Evolutionary conservation across 2,329 filamentous ascomycete species (phyloP), one percentile per base, ranked within the genome.

Genomic region (Escovopsis sp.): DNA sequence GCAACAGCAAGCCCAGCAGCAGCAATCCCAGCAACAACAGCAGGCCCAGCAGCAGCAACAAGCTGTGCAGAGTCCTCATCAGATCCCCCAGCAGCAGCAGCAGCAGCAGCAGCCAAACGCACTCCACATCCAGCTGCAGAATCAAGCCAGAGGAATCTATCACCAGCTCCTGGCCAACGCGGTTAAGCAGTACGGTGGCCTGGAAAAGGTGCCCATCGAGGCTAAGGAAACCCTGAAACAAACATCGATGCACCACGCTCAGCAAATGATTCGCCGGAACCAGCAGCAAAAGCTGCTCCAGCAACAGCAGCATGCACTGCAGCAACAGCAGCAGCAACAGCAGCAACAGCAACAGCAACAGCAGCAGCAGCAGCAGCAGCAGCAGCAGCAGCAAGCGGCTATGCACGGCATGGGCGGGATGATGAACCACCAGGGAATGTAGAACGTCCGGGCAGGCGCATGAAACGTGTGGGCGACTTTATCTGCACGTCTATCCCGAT

Each of bases 391-490:
- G 47, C 60, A 66, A 48, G 58, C 57, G 39, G 58, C 60, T 29
- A 67, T 74, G 62, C 67, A 72, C 44, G 66, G 66, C 7, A 72
- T 74, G 65, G 64, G 67, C 41, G 63, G 65, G 24, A 74, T 75
- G 65, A 71, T 71, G 67, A 65, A 65, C 11, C 61, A 62, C 15
- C 66, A 70, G 48, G 66, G 64, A 33, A 69, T 70, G 65, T 68
- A 60, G 53, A 31, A 37, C 30, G 38, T 25, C 15, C 30, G 32
- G 30, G 32, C 15, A 33, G 31, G 35, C 27, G 30, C n/a, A 25
- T 40, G 38, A 16, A 40, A 40, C 27, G 46, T 40, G 43, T 29
- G 34, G 39, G 45, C 42, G 37, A 48, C 24, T 42, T n/a, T n/a
- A 33, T 36, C 16, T 12, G 16, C n/a, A 24, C 7, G 35, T 24